Conservation (phyloP, 768 basidiomycete species). For the Podaxis carcinomalis region DNA sequence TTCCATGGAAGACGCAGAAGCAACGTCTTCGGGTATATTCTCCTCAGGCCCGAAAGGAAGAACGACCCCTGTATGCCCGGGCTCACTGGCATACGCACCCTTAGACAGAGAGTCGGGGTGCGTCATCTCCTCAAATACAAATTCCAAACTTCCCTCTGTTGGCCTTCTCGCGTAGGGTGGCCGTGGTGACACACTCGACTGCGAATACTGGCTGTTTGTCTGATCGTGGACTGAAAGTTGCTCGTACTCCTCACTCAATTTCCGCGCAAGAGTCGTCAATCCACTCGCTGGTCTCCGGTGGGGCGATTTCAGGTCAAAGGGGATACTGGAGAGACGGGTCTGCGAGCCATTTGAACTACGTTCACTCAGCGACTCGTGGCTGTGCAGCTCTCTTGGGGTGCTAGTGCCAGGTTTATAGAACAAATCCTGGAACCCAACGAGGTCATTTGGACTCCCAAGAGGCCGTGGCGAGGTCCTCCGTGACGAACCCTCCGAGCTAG, state of each 20-base stretch:
- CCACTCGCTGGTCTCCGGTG: conserved; percentile 38
- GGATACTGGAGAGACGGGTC: conserved; percentile 21
- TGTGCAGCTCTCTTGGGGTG: not conserved
- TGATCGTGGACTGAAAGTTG: conserved; percentile 30
- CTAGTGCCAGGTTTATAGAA: conserved; percentile 53
- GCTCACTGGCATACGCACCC: conserved; percentile 19
- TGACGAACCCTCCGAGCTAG: conserved; percentile 21
- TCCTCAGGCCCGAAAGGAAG: conserved; percentile 13
- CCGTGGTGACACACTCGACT: conserved; percentile 15
- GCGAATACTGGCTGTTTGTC: conserved; percentile 26
- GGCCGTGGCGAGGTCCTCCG: conserved; percentile 46
- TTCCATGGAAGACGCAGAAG: conserved; percentile 36
- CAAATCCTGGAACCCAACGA: conserved; percentile 71
- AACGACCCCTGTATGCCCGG: conserved; percentile 34
- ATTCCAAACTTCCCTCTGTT: conserved; percentile 29
- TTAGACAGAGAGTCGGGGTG: conserved; percentile 20
- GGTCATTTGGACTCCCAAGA: conserved; percentile 56
- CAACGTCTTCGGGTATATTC: conserved; percentile 46
- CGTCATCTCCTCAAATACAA: conserved; percentile 33
- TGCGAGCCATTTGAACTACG: conserved; percentile 14
- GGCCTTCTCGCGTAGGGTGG: conserved; percentile 19
- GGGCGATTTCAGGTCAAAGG: conserved; percentile 31
- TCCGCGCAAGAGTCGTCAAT: conserved; percentile 45
- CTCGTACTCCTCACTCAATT: conserved; percentile 47
- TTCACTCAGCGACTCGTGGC: conserved; percentile 10